phyloP scores from a whole-genome alignment of 139 green algal species.

The Gonium pectorale region DNA sequence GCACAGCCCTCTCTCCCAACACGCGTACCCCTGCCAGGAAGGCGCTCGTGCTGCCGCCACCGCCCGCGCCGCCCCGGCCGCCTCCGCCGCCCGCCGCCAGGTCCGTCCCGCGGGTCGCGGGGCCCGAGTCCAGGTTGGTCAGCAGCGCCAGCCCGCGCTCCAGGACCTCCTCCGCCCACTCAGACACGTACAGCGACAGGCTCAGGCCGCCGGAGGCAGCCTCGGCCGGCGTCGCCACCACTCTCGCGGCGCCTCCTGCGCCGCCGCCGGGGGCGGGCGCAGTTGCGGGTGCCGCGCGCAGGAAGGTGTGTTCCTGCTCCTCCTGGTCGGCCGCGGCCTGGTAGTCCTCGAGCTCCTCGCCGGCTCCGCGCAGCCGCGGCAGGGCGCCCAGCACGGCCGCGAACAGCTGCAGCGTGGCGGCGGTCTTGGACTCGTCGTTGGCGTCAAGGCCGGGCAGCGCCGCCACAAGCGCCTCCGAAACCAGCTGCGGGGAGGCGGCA shows the following conservation, averaged over 20 bases:
- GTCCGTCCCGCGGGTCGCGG: slow-evolving; percentile 56
- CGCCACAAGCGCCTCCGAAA: slow-evolving; percentile 84
- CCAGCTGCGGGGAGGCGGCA: slow-evolving; percentile 38
- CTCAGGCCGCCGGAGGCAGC: not conserved
- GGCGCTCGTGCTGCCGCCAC: not conserved
- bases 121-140: slow-evolving; percentile 79
- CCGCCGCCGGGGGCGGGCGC: not conserved
- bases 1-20: too few relatives aligned
- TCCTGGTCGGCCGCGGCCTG: not conserved
- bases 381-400: slow-evolving; percentile 64
- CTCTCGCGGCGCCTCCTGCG: not conserved
- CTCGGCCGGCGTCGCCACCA: not conserved
- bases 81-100: slow-evolving; percentile 19
- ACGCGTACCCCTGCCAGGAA: not conserved
- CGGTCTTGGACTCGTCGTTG: slow-evolving; percentile 92
- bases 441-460: slow-evolving; percentile 94
- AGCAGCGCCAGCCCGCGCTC: slow-evolving; percentile 76
- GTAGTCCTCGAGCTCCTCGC: slow-evolving; percentile 22
- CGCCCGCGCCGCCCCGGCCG: not conserved
- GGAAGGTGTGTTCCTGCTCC: slow-evolving; percentile 14
- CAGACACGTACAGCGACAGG: slow-evolving; percentile 73
- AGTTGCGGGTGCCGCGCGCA: not conserved
- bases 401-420: slow-evolving; percentile 82
- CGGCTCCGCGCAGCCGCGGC: slow-evolving; percentile 33
- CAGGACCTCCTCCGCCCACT: slow-evolving; percentile 88